These are phyloP conservation scores for Thelephora terrestris DNA, from an alignment of 1,284 basidiomycete genomes.

Conservation along the genomic window DNA sequence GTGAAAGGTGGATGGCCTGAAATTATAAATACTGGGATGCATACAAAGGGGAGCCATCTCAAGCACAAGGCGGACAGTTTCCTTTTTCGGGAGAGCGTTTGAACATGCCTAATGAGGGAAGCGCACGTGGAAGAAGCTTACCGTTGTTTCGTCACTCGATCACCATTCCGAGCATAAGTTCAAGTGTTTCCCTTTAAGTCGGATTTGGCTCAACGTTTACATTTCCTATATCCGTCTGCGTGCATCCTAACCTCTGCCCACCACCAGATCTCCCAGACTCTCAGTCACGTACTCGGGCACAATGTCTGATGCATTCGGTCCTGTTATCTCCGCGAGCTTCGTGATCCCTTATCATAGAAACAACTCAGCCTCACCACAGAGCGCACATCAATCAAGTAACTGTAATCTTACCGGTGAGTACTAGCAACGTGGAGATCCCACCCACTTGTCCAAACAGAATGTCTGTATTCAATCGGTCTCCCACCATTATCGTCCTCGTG, in stretches of 20 bases:
- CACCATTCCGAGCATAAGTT: too few species aligned
- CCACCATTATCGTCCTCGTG: constrained; percentile 84
- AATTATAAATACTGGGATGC: too few species aligned
- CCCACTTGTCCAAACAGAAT: constrained; percentile 86
- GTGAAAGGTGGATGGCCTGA: too few species aligned
- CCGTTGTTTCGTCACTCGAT: too few species aligned
- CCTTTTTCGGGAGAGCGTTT: too few species aligned
- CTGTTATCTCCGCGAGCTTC: constrained; percentile 57
- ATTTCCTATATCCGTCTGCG: background rate
- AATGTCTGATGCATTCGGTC: constrained; percentile 57
- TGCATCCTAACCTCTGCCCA: background rate
- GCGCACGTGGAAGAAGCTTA: too few species aligned
- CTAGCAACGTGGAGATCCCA: constrained; percentile 80
- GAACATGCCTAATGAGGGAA: too few species aligned
- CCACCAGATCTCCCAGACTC: constrained; percentile 67
- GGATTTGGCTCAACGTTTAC: background rate
- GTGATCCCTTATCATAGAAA: constrained; percentile 50
- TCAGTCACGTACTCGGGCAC: constrained; percentile 76
- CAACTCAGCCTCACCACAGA: background rate
- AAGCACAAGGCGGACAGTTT: too few species aligned
- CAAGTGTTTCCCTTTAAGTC: too few species aligned
- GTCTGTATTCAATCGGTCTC: constrained; percentile 93
- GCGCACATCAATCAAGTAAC: background rate
- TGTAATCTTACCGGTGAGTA: constrained; percentile 81
- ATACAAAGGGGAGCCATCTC: too few species aligned